Conservation (phyloP, 495 filamentous ascomycete species). For the Neurospora tetrasperma region DNA sequence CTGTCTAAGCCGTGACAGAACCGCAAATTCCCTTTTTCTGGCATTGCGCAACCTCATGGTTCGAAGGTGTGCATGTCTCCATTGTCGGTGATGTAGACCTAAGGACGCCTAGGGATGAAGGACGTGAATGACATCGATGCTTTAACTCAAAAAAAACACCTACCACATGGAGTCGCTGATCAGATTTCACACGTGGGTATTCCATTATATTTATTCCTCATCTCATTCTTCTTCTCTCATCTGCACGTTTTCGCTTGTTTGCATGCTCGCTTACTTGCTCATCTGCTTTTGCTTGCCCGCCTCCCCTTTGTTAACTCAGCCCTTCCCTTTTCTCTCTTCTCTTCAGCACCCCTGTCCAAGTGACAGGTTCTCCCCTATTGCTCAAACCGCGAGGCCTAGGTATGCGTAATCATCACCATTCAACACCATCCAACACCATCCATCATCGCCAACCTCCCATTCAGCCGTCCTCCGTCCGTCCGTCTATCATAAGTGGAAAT, state of each 20-base stretch:
- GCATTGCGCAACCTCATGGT: slow-evolving; percentile 96
- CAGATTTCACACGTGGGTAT: background rate
- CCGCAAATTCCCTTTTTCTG: slow-evolving; percentile 66
- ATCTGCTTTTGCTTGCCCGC: background rate
- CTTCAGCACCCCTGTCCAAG: background rate
- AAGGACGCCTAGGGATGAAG: background rate
- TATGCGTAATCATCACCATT: background rate
- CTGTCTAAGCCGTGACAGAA: slow-evolving; percentile 73
- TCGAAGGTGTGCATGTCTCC: background rate
- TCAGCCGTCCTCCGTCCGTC: background rate
- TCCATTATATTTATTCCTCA: background rate
- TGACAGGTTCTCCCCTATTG: background rate
- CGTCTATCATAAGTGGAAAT: background rate
- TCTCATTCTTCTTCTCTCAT: background rate
- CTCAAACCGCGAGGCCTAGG: background rate
- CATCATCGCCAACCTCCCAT: background rate
- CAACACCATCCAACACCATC: background rate
- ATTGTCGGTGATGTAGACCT: background rate
- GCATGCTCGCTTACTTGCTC: background rate
- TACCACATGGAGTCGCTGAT: background rate
- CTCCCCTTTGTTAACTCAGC: background rate
- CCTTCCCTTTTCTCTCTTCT: background rate
- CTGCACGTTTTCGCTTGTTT: background rate
- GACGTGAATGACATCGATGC: background rate
- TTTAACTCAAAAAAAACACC: background rate